Conservation (phyloP, 495 filamentous ascomycete species). For the Penicillium angulare region DNA sequence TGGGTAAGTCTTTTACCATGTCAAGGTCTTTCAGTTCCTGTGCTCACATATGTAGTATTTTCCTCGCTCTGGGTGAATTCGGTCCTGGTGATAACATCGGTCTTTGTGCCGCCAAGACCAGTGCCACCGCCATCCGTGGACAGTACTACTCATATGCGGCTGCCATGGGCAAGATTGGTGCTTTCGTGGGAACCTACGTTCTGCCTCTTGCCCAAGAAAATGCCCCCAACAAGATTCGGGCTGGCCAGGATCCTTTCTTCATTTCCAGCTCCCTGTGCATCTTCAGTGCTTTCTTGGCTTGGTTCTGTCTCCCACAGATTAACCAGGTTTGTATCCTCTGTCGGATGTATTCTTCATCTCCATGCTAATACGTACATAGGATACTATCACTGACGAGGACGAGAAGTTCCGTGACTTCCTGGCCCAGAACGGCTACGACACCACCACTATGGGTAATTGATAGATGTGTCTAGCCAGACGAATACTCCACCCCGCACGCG, state of each 20-base stretch:
- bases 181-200: conserved; percentile 84
- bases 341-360: not conserved
- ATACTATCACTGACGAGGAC: conserved; percentile 72
- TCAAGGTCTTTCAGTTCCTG: not conserved
- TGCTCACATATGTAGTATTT: conserved; percentile 53
- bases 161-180: conserved; percentile 81
- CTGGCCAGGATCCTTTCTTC: conserved; percentile 80
- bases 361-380: conserved; percentile 19
- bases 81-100: conserved; percentile 93
- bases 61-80: conserved; percentile 78
- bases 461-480: not conserved
- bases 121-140: conserved; percentile 80
- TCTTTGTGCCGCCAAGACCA: conserved; percentile 80
- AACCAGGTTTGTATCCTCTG: conserved; percentile 54
- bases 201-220: conserved; percentile 68
- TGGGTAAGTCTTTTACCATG: conserved; percentile 35
- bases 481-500: conserved; percentile 8
- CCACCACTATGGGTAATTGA: conserved; percentile 61
- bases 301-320: conserved; percentile 61
- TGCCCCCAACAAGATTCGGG: conserved; percentile 57
- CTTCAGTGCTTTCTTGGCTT: conserved; percentile 57
- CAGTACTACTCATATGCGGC: conserved; percentile 92
- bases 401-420: conserved; percentile 67
- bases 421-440: conserved; percentile 67
- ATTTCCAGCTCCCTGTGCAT: conserved; percentile 65